These are phyloP conservation scores for Suillus discolor DNA, from an alignment of 768 basidiomycete genomes.

Conservation along the genomic window DNA sequence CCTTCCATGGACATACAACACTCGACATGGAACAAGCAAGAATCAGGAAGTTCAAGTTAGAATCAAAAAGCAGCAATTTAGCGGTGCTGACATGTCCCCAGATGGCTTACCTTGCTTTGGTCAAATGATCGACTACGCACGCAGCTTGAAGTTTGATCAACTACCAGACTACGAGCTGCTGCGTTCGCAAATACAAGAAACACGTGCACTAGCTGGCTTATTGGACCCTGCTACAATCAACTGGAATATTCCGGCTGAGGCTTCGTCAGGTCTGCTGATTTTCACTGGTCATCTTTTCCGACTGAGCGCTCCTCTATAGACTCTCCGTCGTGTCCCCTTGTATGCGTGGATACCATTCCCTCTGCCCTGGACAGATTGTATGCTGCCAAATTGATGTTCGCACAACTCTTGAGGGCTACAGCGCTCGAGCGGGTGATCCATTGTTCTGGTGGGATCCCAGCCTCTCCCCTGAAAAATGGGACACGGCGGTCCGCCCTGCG, in stretches of 20 bases:
- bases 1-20: background rate
- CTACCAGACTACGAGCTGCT: background rate
- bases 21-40: background rate
- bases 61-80: background rate
- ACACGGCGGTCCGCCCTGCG: background rate
- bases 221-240: background rate
- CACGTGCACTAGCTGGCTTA: background rate
- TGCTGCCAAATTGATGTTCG: background rate
- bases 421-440: background rate
- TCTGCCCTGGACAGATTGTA: background rate
- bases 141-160: background rate
- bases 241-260: background rate
- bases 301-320: background rate
- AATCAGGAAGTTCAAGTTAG: background rate
- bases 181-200: background rate
- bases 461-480: background rate
- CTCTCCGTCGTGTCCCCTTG: background rate
- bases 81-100: background rate
- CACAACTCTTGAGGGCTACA: background rate
- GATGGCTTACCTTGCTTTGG: background rate
- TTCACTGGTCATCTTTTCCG: background rate
- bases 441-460: background rate
- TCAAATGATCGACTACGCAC: background rate
- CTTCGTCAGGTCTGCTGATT: background rate
- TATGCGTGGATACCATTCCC: background rate